phyloP scores from a whole-genome alignment of 23 red algal species.

The Chondrus crispus region DNA sequence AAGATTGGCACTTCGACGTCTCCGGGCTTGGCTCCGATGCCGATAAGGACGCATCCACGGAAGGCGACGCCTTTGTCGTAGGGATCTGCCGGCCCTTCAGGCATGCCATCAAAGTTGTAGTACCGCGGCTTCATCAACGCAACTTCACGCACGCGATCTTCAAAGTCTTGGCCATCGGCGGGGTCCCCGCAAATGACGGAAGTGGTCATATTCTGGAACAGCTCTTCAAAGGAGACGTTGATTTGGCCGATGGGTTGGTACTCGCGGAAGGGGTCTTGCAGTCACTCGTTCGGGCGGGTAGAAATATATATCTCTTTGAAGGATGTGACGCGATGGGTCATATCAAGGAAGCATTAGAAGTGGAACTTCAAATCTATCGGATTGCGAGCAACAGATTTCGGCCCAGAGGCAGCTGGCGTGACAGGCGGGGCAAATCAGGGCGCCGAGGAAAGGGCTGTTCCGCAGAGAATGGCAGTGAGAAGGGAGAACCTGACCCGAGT shows the following conservation, averaged over 20 bases:
- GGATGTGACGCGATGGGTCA: too few species aligned
- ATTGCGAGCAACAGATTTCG: too few species aligned
- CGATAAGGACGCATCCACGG: conserved; percentile 72
- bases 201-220: conserved; percentile 56
- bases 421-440: too few species aligned
- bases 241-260: conserved; percentile 73
- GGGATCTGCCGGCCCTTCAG: conserved; percentile 54
- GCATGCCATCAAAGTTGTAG: conserved; percentile 91
- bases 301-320: too few species aligned
- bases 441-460: too few species aligned
- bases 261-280: conserved; percentile 16
- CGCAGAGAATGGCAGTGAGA: too few species aligned
- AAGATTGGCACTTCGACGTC: conserved; percentile 44
- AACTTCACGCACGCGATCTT: conserved; percentile 55
- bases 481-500: too few species aligned
- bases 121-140: conserved; percentile 80
- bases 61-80: conserved; percentile 81
- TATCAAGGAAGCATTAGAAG: too few species aligned
- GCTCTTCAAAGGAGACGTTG: conserved; percentile 59
- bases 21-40: conserved; percentile 70
- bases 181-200: conserved; percentile 77
- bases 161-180: conserved; percentile 61
- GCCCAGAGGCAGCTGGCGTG: too few species aligned
- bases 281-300: too few species aligned
- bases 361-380: too few species aligned